Evolutionary conservation across 208 protist species (phyloP).

Genomic region (Trypanosoma brucei): DNA sequence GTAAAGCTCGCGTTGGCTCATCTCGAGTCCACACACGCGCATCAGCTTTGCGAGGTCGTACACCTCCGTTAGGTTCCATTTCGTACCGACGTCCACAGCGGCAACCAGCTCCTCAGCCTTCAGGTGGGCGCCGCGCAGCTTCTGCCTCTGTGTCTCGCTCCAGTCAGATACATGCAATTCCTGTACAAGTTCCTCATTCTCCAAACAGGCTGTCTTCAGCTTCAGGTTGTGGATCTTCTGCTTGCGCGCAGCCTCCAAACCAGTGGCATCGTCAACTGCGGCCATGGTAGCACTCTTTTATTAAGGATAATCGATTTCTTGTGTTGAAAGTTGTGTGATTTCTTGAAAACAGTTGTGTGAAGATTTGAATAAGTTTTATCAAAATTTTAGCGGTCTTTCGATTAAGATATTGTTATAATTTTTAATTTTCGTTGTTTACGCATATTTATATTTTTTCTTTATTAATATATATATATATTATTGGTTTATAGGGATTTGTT

Average conservation of each 20-base stretch:
- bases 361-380: no score
- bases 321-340: background rate
- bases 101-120: conserved; percentile 70
- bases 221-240: conserved; percentile 87
- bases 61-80: conserved; percentile 78
- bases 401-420: conserved; percentile 7
- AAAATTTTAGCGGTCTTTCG: no score
- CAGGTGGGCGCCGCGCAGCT: conserved; percentile 65
- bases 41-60: conserved; percentile 84
- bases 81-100: conserved; percentile 68
- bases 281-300: conserved; percentile 28
- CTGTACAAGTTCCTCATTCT: conserved; percentile 80
- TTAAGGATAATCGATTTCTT: conserved; percentile 8
- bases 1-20: conserved; percentile 70
- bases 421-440: conserved; percentile 14
- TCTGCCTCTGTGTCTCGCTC: conserved; percentile 77
- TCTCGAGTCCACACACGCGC: conserved; percentile 57
- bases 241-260: conserved; percentile 81
- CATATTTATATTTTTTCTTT: conserved; percentile 5
- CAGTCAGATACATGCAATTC: conserved; percentile 83
- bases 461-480: conserved; percentile 11
- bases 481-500: conserved; percentile 26
- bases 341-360: no score
- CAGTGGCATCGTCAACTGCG: conserved; percentile 53
- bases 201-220: conserved; percentile 75